phyloP scores from a whole-genome alignment of 2,329 filamentous ascomycete species.

The Plectosphaerella sp. region DNA sequence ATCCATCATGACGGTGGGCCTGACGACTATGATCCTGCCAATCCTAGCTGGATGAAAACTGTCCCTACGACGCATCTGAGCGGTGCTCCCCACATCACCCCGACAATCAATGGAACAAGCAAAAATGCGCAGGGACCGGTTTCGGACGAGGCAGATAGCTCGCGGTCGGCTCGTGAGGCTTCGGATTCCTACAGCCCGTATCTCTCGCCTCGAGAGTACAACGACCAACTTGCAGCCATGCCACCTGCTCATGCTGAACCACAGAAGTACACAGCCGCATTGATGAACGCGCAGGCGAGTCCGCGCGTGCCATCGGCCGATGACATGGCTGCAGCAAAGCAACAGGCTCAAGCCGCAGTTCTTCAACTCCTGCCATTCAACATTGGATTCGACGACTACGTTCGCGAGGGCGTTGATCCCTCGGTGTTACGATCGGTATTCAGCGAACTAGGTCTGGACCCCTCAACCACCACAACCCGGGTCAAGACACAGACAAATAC shows the following conservation, averaged over 20 bases:
- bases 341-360: slow-evolving; percentile 63
- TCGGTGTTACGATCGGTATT: slow-evolving; percentile 61
- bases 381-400: slow-evolving; percentile 68
- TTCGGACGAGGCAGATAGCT: background rate
- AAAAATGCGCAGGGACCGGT: background rate
- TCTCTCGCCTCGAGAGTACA: slow-evolving; percentile 44
- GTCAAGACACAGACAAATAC: too few relatives aligned
- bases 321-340: slow-evolving; percentile 37
- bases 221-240: slow-evolving; percentile 5
- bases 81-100: too few relatives aligned
- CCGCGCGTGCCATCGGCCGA: background rate
- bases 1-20: slow-evolving; percentile 1
- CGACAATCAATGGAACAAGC: too few relatives aligned
- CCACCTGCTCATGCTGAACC: too few relatives aligned
- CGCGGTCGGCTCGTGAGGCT: slow-evolving; percentile 31
- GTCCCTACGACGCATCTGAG: background rate
- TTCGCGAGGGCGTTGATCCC: slow-evolving; percentile 68
- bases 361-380: slow-evolving; percentile 61
- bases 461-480: slow-evolving; percentile 9
- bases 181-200: slow-evolving; percentile 50
- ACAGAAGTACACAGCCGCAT: too few relatives aligned
- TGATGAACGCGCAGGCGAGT: too few relatives aligned
- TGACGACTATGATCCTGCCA: slow-evolving; percentile 9
- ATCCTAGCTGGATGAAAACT: slow-evolving; percentile 5
- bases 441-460: slow-evolving; percentile 59